Evolutionary conservation across 2,329 filamentous ascomycete species (phyloP).

Genomic region (Hypoxylon sp.): DNA sequence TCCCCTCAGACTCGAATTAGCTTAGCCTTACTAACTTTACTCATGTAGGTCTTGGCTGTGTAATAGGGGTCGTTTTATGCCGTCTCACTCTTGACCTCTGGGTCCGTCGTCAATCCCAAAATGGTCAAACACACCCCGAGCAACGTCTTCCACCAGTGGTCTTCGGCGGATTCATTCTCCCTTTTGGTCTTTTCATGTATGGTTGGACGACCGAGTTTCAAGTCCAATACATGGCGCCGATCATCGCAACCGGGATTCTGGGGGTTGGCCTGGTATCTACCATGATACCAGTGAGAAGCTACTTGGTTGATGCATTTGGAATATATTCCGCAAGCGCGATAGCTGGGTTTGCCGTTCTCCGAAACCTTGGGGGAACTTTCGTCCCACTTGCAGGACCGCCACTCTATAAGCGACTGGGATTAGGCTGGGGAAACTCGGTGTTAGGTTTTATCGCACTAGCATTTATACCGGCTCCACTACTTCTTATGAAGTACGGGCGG

Average conservation of each 20-base stretch:
- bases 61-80: slow-evolving; percentile 30
- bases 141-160: slow-evolving; percentile 30
- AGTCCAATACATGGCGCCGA: slow-evolving; percentile 32
- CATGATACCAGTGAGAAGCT: slow-evolving; percentile 28
- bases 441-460: slow-evolving; percentile 39
- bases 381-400: slow-evolving; percentile 70
- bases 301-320: slow-evolving; percentile 34
- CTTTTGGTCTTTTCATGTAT: slow-evolving; percentile 35
- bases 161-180: slow-evolving; percentile 27
- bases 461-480: slow-evolving; percentile 35
- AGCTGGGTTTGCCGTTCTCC: slow-evolving; percentile 59
- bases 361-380: slow-evolving; percentile 59
- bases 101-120: slow-evolving; percentile 28
- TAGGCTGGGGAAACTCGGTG: slow-evolving; percentile 42
- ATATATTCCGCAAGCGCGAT: slow-evolving; percentile 33
- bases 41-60: neutral
- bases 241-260: slow-evolving; percentile 29
- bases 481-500: slow-evolving; percentile 35
- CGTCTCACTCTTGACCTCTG: slow-evolving; percentile 30
- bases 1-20: neutral
- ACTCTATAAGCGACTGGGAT: slow-evolving; percentile 49
- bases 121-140: slow-evolving; percentile 22
- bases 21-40: neutral
- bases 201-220: slow-evolving; percentile 31
- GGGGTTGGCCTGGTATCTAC: slow-evolving; percentile 28